Evolutionary conservation across 148 eudicot species (phyloP), one percentile per base, ranked within the genome.

Genomic region (Camellia sinensis): DNA sequence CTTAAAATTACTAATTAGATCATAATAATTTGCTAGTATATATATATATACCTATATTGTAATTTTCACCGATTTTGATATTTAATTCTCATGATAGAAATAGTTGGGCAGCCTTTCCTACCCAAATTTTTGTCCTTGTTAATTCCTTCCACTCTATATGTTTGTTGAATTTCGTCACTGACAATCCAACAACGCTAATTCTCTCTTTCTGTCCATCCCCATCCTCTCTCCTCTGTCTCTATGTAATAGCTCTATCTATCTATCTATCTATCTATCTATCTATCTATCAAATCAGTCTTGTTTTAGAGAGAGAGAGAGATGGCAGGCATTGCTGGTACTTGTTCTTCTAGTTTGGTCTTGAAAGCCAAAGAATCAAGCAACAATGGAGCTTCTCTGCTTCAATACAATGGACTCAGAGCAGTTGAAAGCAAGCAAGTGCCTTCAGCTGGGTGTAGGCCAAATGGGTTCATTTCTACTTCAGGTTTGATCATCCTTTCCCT

Each of bases 341-440:
- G 78, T 65, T 79, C 85, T 56, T 61, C 83, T 22, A 74, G 76
- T 68, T 79, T 80, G 87, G 68, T 87, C 54, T 76, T 83, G 15
- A 85, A 65, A 75, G 57, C 57, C 22, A 83, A 29, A 57, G 70
- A 86, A 1, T 79, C 75, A 64, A 56, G 67, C 44, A 69, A 12
- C 71, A 81, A 81, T 80, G 88, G 83, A 59, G 81, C 60, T 82
- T 77, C 88, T 18, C 18, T 80, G 77, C 18, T 80, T 60, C 85
- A 85, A 6, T 80, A 57, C 57, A 79, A 80, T 85, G 85, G 86
- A 40, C 78, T 87, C 12, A 83, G 70, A 81, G 60, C 80, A 45
- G 63, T 74, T 74, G 78, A 71, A 56, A 62, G 10, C 64, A 74
- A 81, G 73, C 84, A 81, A 73, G 66, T 81, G 22, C 70, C 61